Evolutionary conservation across 2,329 filamentous ascomycete genomes (phyloP).

Genomic region (Penicillium hesseltinei): DNA sequence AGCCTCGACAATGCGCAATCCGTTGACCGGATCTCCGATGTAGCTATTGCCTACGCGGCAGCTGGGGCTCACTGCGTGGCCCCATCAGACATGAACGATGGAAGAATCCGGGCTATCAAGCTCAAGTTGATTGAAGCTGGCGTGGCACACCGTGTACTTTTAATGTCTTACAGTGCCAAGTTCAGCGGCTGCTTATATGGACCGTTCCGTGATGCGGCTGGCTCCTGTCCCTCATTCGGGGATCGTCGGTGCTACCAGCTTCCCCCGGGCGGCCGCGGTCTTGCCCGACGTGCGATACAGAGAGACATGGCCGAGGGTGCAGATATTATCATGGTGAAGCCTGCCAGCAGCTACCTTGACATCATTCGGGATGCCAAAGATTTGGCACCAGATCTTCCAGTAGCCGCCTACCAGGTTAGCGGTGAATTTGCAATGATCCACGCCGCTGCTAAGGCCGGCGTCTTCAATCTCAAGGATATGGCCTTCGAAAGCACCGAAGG

Average conservation of each 20-base stretch:
- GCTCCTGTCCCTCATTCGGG: conserved; percentile 85
- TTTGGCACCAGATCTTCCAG: conserved; percentile 82
- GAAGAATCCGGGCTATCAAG: conserved; percentile 95
- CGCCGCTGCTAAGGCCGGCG: conserved; percentile 89
- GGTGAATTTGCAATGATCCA: conserved; percentile 99
- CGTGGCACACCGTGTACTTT: conserved; percentile 81
- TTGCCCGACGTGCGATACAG: conserved; percentile 84
- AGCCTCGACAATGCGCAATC: conserved; percentile 89
- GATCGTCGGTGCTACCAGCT: conserved; percentile 97
- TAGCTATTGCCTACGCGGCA: conserved; percentile 95
- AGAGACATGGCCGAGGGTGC: conserved; percentile 91
- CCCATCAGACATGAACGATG: conserved; percentile 98
- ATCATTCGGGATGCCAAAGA: conserved; percentile 98
- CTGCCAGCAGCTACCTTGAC: conserved; percentile 90
- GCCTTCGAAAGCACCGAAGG: conserved; percentile 92
- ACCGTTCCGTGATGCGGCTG: conserved; percentile 93
- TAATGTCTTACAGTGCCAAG: conserved; percentile 98
- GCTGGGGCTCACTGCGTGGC: conserved; percentile 96
- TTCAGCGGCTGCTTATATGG: conserved; percentile 96
- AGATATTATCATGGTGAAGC: conserved; percentile 99
- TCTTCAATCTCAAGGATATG: conserved; percentile 93
- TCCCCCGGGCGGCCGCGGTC: conserved; percentile 83
- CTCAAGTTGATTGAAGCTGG: conserved; percentile 94
- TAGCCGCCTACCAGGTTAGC: conserved; percentile 95
- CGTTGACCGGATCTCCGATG: conserved; percentile 91